These are phyloP conservation scores for Botryobasidium botryosum DNA, from an alignment of 768 basidiomycete genomes.

Conservation along the genomic window DNA sequence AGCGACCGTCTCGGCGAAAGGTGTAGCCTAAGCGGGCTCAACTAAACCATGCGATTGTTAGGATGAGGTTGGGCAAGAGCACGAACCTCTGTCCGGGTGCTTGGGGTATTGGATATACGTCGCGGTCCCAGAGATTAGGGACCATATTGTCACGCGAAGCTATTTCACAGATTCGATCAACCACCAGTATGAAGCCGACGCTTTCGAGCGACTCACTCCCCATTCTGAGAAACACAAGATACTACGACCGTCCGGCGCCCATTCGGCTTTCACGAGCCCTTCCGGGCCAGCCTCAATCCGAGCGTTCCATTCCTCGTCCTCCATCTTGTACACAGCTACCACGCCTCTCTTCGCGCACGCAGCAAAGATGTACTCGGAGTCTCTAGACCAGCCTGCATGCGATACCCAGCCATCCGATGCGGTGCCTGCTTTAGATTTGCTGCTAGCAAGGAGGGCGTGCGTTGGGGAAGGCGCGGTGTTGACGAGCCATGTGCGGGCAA, in stretches of 20 bases:
- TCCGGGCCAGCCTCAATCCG: conserved; percentile 69
- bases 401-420: conserved; percentile 36
- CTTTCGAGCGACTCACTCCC: conserved; percentile 45
- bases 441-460: conserved; percentile 22
- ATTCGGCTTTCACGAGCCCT: conserved; percentile 73
- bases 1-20: conserved; percentile 64
- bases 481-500: conserved; percentile 64
- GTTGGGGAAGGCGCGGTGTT: conserved; percentile 38
- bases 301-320: conserved; percentile 63
- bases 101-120: conserved; percentile 77
- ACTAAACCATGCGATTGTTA: not conserved
- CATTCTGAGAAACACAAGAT: conserved; percentile 85
- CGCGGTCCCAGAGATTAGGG: conserved; percentile 52
- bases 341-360: conserved; percentile 54
- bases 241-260: conserved; percentile 73
- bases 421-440: conserved; percentile 14
- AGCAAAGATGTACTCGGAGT: conserved; percentile 74
- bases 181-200: conserved; percentile 5
- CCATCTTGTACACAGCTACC: conserved; percentile 62
- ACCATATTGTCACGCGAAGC: conserved; percentile 81
- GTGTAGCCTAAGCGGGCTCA: conserved; percentile 37
- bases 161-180: conserved; percentile 18
- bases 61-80: not conserved
- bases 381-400: conserved; percentile 70
- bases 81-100: conserved; percentile 57